A percentile compares a stretch with the other conserved stretches of the same genome.
phyloP scores from a whole-genome alignment of 352 stramenopile genomes.

The Globisporangium solare region DNA sequence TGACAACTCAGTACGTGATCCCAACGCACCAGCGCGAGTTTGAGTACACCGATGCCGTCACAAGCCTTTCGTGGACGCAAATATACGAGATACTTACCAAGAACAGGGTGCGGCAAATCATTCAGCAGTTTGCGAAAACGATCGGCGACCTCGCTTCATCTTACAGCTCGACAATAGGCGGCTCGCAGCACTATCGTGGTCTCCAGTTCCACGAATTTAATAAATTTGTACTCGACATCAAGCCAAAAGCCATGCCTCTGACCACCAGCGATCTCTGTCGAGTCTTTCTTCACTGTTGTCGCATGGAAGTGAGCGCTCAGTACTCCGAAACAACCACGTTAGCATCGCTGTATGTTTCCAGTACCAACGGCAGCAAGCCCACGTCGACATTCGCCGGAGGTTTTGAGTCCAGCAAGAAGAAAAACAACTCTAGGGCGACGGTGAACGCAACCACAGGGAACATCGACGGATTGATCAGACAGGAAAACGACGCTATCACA shows the following conservation, averaged over 20 bases:
- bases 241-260: constrained; percentile 34
- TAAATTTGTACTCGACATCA: constrained; percentile 44
- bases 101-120: constrained; percentile 22
- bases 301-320: constrained; percentile 19
- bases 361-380: constrained; percentile 3
- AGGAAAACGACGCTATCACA: neutral
- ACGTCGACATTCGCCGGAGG: neutral
- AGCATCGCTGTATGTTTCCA: constrained; percentile 15
- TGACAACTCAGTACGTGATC: constrained; percentile 32
- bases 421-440: constrained; percentile 1
- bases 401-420: neutral
- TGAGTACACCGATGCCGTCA: constrained; percentile 9
- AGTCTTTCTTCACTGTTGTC: constrained; percentile 53
- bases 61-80: constrained; percentile 32
- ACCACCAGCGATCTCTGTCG: constrained; percentile 40
- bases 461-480: neutral
- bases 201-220: constrained; percentile 50
- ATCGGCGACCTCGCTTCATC: constrained; percentile 38
- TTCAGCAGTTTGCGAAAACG: constrained; percentile 36
- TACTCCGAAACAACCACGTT: constrained; percentile 17
- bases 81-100: constrained; percentile 29
- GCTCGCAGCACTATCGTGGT: constrained; percentile 21
- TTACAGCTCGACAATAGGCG: constrained; percentile 39
- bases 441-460: constrained; percentile 7
- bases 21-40: constrained; percentile 29